Percentiles rank a stretch among this genome's conserved stretches.
Evolutionary conservation across 1,284 basidiomycete genomes (phyloP).

Genomic region (Ganoderma sinense): DNA sequence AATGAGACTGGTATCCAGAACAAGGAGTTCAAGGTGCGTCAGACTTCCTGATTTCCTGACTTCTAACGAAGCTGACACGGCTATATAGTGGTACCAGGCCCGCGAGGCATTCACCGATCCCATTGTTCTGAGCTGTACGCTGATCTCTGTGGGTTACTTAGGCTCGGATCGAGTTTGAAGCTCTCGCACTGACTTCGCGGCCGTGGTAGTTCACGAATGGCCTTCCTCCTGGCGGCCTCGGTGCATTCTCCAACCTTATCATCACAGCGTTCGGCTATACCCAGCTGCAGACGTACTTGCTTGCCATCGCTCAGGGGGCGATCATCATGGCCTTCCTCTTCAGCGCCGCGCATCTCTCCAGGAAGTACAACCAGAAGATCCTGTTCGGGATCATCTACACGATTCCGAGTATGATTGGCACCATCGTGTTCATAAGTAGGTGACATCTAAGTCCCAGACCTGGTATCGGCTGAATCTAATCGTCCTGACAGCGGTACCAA

Average conservation of each 20-base stretch:
- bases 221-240: conserved; percentile 59
- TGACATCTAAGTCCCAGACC: not conserved
- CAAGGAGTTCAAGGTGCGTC: conserved; percentile 54
- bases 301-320: conserved; percentile 58
- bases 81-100: conserved; percentile 26
- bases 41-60: not conserved
- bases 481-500: conserved; percentile 44
- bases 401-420: conserved; percentile 56
- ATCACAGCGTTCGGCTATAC: conserved; percentile 58
- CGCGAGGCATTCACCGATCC: conserved; percentile 56
- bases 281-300: conserved; percentile 55
- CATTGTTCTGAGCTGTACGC: conserved; percentile 48
- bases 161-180: conserved; percentile 35
- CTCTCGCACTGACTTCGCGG: not conserved
- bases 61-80: conserved; percentile 20
- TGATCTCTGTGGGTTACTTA: conserved; percentile 8
- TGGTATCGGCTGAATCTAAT: not conserved
- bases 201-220: conserved; percentile 56
- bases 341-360: conserved; percentile 53
- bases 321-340: conserved; percentile 59
- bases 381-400: conserved; percentile 54
- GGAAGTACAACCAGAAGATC: conserved; percentile 51
- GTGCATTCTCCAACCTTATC: conserved; percentile 61
- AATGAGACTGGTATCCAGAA: conserved; percentile 66
- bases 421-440: conserved; percentile 55